Evolutionary conservation across 2,329 filamentous ascomycete species (phyloP).

Genomic region (Penicillium verrucosum): DNA sequence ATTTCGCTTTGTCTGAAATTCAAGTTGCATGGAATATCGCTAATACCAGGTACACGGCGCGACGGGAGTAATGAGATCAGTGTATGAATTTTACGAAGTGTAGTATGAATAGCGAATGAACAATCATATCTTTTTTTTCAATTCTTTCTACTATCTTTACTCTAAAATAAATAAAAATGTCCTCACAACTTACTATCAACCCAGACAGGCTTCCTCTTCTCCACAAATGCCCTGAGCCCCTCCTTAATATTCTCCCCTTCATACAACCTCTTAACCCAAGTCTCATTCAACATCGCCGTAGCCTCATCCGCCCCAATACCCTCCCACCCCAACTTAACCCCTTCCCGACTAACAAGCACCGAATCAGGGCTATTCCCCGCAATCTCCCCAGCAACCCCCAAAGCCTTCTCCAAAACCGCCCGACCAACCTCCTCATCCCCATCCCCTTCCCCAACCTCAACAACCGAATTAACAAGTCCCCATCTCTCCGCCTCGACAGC

Average conservation of each 20-base stretch:
- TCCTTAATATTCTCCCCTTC: slow-evolving; percentile 71
- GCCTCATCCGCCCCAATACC: slow-evolving; percentile 61
- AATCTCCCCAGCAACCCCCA: slow-evolving; percentile 61
- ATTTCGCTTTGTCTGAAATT: slow-evolving; percentile 18
- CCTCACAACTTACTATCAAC: slow-evolving; percentile 38
- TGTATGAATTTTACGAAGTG: slow-evolving; percentile 13
- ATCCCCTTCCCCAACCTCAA: slow-evolving; percentile 31
- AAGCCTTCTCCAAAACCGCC: slow-evolving; percentile 43
- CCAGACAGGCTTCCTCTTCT: slow-evolving; percentile 70
- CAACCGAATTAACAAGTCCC: slow-evolving; percentile 69
- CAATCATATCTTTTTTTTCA: not conserved
- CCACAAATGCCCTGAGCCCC: slow-evolving; percentile 71
- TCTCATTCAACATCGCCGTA: slow-evolving; percentile 56
- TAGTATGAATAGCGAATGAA: slow-evolving; percentile 12
- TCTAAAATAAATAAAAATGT: not conserved
- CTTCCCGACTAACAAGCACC: slow-evolving; percentile 70
- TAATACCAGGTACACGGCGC: slow-evolving; percentile 28
- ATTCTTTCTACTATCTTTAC: not conserved
- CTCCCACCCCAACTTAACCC: slow-evolving; percentile 71
- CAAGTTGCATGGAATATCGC: slow-evolving; percentile 31
- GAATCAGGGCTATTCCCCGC: slow-evolving; percentile 69
- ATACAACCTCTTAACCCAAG: slow-evolving; percentile 59
- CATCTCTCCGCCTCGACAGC: slow-evolving; percentile 61
- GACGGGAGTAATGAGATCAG: slow-evolving; percentile 22
- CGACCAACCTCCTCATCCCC: slow-evolving; percentile 18